These are phyloP conservation scores for Echinosophora koreensis DNA, from an alignment of 306 rosid genomes.

Conservation along the genomic window DNA sequence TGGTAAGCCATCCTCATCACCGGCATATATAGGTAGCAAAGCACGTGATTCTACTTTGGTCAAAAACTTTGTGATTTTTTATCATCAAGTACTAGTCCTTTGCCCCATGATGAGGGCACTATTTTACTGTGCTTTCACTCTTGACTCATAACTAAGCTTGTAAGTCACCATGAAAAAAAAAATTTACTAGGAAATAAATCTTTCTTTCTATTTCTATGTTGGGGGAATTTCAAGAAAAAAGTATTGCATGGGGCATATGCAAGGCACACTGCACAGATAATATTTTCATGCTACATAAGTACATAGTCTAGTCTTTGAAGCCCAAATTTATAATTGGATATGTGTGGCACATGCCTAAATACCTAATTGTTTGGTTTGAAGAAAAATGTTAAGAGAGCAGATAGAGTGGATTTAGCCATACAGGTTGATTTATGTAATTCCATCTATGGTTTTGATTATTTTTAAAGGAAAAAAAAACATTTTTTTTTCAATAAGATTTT, in stretches of 20 bases:
- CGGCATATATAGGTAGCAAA: slow-evolving; percentile 54
- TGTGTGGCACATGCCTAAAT: neutral
- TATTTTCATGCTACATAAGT: slow-evolving; percentile 15
- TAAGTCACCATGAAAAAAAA: neutral
- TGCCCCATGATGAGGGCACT: slow-evolving; percentile 43
- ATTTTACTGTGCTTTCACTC: slow-evolving; percentile 33
- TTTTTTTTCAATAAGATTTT: too few relatives aligned
- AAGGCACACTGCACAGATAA: neutral
- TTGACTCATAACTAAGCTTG: slow-evolving; percentile 2
- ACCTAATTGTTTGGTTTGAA: too few relatives aligned
- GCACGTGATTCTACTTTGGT: slow-evolving; percentile 63
- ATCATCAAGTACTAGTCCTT: slow-evolving; percentile 38
- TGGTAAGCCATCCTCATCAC: slow-evolving; percentile 83
- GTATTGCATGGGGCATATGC: slow-evolving; percentile 17
- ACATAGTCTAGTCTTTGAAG: neutral
- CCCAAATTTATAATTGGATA: neutral
- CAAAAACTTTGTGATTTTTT: slow-evolving; percentile 10
- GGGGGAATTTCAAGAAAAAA: neutral
- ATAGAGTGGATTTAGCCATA: too few relatives aligned
- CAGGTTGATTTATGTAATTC: too few relatives aligned
- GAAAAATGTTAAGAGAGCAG: too few relatives aligned
- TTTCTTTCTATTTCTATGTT: slow-evolving; percentile 20
- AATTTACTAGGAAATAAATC: neutral
- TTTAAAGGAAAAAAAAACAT: too few relatives aligned
- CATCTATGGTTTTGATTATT: too few relatives aligned